phyloP scores from a whole-genome alignment of 2,329 filamentous ascomycete genomes.

The Nemania serpens region DNA sequence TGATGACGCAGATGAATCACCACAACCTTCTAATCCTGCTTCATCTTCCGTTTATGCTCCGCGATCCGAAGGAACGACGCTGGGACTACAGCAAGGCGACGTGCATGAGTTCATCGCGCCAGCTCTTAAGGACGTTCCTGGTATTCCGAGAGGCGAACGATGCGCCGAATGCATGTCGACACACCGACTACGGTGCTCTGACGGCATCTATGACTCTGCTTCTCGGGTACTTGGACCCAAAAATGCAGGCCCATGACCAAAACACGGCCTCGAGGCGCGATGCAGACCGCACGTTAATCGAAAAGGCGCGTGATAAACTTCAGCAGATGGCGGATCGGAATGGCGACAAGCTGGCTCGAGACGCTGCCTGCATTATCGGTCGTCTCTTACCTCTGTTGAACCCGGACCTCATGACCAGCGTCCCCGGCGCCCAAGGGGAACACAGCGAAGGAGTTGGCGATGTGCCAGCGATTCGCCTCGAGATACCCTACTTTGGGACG shows the following conservation, averaged over 20 bases:
- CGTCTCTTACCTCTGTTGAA: slow-evolving; percentile 48
- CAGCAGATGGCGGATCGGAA: slow-evolving; percentile 45
- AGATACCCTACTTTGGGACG: slow-evolving; percentile 53
- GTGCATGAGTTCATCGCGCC: slow-evolving; percentile 56
- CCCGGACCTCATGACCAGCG: slow-evolving; percentile 22
- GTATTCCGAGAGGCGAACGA: slow-evolving; percentile 49
- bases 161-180: slow-evolving; percentile 50
- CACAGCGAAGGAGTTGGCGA: slow-evolving; percentile 18
- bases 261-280: slow-evolving; percentile 33
- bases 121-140: slow-evolving; percentile 54
- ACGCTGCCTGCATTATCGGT: slow-evolving; percentile 50
- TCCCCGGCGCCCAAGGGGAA: slow-evolving; percentile 14
- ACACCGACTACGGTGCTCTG: slow-evolving; percentile 57
- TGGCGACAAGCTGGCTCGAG: slow-evolving; percentile 48
- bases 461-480: slow-evolving; percentile 44
- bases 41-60: slow-evolving; percentile 60
- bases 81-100: slow-evolving; percentile 55
- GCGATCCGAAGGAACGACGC: slow-evolving; percentile 43
- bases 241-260: slow-evolving; percentile 31
- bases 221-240: slow-evolving; percentile 53
- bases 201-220: slow-evolving; percentile 57
- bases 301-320: slow-evolving; percentile 46
- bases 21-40: slow-evolving; percentile 56
- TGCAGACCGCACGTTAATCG: slow-evolving; percentile 46
- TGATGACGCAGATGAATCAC: slow-evolving; percentile 56